phyloP scores from a whole-genome alignment of 306 rosid genomes.

The Lablab purpureus region DNA sequence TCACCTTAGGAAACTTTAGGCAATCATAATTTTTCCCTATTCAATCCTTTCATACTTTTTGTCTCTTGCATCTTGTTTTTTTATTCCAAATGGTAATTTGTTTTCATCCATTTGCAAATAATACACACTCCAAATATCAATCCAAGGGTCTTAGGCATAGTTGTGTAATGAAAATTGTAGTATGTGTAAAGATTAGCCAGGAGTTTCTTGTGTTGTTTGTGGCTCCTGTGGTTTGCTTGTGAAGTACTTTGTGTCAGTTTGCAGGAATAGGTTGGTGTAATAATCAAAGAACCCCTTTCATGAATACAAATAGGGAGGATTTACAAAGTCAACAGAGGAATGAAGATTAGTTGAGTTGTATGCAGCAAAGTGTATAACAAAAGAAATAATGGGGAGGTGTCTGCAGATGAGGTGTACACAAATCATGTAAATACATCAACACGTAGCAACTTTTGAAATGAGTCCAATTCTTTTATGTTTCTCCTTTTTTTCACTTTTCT shows the following conservation, averaged over 20 bases:
- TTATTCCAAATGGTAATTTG: slow-evolving; percentile 24
- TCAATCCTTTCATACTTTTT: slow-evolving; percentile 9
- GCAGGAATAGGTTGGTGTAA: slow-evolving; percentile 50
- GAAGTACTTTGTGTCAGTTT: slow-evolving; percentile 48
- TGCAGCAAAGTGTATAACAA: slow-evolving; percentile 36
- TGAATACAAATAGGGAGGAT: neutral
- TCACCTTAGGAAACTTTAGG: slow-evolving; percentile 6
- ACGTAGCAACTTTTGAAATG: neutral
- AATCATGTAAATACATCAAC: neutral
- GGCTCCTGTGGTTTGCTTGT: slow-evolving; percentile 33
- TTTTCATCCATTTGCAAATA: slow-evolving; percentile 8
- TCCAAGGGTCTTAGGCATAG: slow-evolving; percentile 31
- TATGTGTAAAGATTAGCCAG: slow-evolving; percentile 30
- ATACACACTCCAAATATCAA: slow-evolving; percentile 10
- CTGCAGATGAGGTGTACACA: neutral
- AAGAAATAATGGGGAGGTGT: slow-evolving; percentile 39
- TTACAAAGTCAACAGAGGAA: slow-evolving; percentile 40
- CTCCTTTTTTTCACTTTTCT: neutral
- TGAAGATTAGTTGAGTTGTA: slow-evolving; percentile 39
- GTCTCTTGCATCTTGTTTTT: slow-evolving; percentile 8
- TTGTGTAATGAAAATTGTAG: slow-evolving; percentile 37
- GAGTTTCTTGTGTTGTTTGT: slow-evolving; percentile 37
- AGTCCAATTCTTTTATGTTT: neutral
- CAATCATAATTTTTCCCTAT: neutral
- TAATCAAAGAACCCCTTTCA: slow-evolving; percentile 37